These are phyloP conservation scores for Rossbeevera mucosa DNA, from an alignment of 768 basidiomycete species.

Conservation along the genomic window DNA sequence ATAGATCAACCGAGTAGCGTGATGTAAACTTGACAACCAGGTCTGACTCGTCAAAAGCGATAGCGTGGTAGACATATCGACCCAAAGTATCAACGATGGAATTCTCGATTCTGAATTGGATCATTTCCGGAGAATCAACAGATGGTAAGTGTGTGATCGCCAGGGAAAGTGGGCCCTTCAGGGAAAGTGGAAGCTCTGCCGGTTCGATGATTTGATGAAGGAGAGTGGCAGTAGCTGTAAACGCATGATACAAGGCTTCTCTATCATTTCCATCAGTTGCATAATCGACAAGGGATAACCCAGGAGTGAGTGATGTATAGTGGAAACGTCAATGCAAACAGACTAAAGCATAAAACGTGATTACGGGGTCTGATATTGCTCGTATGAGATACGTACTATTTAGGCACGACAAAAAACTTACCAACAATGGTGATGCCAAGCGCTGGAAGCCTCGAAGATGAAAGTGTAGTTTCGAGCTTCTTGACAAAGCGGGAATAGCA, in stretches of 20 bases:
- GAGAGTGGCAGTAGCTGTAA: not conserved
- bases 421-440: not conserved
- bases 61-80: not conserved
- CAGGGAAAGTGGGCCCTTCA: too few relatives aligned
- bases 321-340: too few relatives aligned
- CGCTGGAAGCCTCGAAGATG: not conserved
- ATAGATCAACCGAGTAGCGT: too few relatives aligned
- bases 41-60: not conserved
- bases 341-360: not conserved
- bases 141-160: not conserved
- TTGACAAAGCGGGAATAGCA: not conserved
- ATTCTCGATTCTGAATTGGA: not conserved
- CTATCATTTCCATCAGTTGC: not conserved
- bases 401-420: not conserved
- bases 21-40: too few relatives aligned
- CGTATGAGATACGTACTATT: not conserved
- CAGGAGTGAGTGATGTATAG: not conserved
- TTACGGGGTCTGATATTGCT: not conserved
- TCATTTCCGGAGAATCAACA: not conserved
- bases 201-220: not conserved
- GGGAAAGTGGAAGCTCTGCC: not conserved
- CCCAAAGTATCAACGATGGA: not conserved
- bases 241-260: too few relatives aligned
- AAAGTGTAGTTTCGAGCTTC: not conserved
- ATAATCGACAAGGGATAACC: not conserved